phyloP scores from a whole-genome alignment of 2,329 filamentous ascomycete species.

The Xylariaceae sp. region DNA sequence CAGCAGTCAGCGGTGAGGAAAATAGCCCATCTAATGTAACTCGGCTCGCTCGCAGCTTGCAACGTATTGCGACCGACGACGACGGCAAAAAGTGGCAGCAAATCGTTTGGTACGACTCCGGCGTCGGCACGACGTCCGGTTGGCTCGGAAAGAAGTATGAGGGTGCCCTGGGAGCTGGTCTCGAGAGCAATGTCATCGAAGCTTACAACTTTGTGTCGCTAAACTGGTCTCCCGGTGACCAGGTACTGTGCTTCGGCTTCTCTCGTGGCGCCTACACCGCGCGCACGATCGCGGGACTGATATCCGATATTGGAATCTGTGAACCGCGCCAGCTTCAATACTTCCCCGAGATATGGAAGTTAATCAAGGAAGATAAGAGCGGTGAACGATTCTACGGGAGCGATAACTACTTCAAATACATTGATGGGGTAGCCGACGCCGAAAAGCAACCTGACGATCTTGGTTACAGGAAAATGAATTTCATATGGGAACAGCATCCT shows the following conservation, averaged over 20 bases:
- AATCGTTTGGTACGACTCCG: conserved; percentile 12
- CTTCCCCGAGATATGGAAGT: conserved; percentile 6
- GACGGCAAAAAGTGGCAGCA: conserved; percentile 6
- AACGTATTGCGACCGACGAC: conserved; percentile 1
- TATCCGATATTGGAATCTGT: conserved; percentile 12
- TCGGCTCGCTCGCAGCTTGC: conserved; percentile 7
- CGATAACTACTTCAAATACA: too few species aligned
- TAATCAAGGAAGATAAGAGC: conserved; percentile 5
- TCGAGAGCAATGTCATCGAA: conserved; percentile 13
- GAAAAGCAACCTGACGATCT: neutral
- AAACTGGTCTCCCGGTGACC: conserved; percentile 14
- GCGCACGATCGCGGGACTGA: conserved; percentile 10
- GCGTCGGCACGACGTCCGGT: conserved; percentile 17
- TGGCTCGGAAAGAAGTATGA: conserved; percentile 3
- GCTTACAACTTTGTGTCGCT: conserved; percentile 14
- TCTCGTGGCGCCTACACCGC: conserved; percentile 21
- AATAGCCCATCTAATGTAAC: conserved; percentile 11
- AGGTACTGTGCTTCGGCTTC: conserved; percentile 19
- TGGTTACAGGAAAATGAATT: conserved; percentile 1
- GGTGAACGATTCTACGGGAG: too few species aligned
- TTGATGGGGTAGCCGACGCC: neutral
- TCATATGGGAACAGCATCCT: neutral
- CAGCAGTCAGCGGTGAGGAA: neutral
- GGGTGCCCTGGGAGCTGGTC: conserved; percentile 9
- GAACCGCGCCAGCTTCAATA: conserved; percentile 4